Evolutionary conservation across 345 rosid species (phyloP), one percentile per base, ranked within the genome.

Genomic region (Punica granatum): DNA sequence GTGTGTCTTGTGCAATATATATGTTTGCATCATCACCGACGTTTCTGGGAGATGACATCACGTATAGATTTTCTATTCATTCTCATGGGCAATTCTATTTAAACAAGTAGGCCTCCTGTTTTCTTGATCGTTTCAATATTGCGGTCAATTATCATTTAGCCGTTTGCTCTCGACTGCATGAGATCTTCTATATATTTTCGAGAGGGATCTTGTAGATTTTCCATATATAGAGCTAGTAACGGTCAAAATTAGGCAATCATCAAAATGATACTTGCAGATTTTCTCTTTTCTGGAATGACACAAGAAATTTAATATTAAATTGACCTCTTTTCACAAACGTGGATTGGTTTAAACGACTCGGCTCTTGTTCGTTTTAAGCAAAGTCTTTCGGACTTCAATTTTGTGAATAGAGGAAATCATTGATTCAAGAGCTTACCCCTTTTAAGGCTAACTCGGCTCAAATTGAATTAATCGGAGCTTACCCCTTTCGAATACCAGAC

Each of bases 241-340:
- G 61, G 86, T 63, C 75, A 73, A 73, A 76, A 75, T 82, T 73
- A 72, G 82, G 86, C 65, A 73, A 72, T 69, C 33, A 77, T 81
- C 65, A 28, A 67, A 65, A 72, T 69, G 36, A 78, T 80, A 60
- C 60, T 63, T 63, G 12, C 14, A 74, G 83, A 79, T 72, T 74
- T 79, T 64, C 21, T 21, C 26, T 19, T 63, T 37, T 64, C 60
- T 43, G 26, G 41, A 39, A 67, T 19, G 77, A 51, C 66, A 74
- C 75, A 70, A 72, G 70, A 49, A 58, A 63, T 39, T 25, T 23
- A 7, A 21, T 23, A 18, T 49, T 49, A 19, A 16, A 43, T 12
- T 43, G 1, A 43, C 15, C 7, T 43, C n/a, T n/a, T 43, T 43
- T n/a, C n/a, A n/a, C n/a, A n/a, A n/a, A n/a, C n/a, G n/a, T n/a